phyloP scores from a whole-genome alignment of 495 filamentous ascomycete species.

The Barbatosphaeria neglecta region DNA sequence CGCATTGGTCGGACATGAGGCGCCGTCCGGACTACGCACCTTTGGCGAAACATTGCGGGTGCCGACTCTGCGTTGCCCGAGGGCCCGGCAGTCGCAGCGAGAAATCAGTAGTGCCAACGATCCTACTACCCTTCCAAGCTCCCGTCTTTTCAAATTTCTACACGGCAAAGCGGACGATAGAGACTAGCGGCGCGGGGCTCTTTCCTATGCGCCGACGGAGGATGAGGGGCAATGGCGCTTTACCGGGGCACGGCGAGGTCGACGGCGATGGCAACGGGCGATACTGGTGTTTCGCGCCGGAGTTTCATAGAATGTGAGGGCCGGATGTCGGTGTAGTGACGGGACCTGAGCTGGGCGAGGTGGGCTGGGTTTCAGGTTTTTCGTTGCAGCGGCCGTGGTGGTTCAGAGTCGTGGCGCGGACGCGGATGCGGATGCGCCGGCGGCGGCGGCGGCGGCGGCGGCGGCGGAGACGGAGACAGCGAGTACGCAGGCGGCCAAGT shows the following conservation, averaged over 20 bases:
- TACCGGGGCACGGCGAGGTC: background rate
- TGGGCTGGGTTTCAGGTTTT: background rate
- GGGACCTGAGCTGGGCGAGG: background rate
- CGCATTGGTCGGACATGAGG: background rate
- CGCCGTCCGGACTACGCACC: conserved; percentile 7
- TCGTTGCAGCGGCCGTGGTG: background rate
- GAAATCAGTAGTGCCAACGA: background rate
- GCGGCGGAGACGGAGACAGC: too few relatives aligned
- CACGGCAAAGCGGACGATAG: background rate
- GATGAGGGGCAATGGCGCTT: background rate
- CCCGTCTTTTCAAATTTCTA: background rate
- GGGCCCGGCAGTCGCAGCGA: conserved; percentile 4
- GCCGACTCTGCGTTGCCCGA: conserved; percentile 11
- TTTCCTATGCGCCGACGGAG: background rate
- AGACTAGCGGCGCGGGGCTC: background rate
- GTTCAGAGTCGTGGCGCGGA: background rate
- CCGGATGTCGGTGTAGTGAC: background rate
- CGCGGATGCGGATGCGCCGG: too few relatives aligned
- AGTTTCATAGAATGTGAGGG: conserved; percentile 8
- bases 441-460: too few relatives aligned
- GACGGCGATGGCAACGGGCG: background rate
- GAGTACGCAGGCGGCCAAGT: background rate
- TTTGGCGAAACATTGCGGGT: conserved; percentile 26
- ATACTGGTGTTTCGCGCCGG: background rate
- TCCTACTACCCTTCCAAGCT: background rate